Base-by-base conservation (phyloP, 371 early-diverging fungal genomes). In the Zychaea mexicana region DNA sequence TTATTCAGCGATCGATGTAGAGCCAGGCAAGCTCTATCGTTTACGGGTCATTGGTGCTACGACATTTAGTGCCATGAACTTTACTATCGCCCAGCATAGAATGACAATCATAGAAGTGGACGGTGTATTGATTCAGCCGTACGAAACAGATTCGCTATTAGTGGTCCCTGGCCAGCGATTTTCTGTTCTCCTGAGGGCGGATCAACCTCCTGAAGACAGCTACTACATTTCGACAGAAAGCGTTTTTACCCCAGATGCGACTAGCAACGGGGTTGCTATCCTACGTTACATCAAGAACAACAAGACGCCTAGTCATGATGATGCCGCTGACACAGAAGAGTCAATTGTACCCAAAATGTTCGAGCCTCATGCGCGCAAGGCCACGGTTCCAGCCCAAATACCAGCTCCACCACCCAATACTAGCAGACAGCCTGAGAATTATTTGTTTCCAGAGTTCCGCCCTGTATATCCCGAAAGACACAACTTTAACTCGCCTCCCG, bases 71-170 rank as follows among this genome's bases (percentile, higher is more conserved):
- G 65, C 72, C 6, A 33, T 79, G 8, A 71, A 71, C 27, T 49
- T 80, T 17, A 66, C 69, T n/a, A 76, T 83, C 52, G 73, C 73
- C 5, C 49, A 66, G 0, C 83, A 82, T 45, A 71, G 61, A 12
- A 69, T 82, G 73, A 82, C 83, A 0, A 54, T 81, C n/a, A 81
- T 81, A 31, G 81, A 81, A 60, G 73, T 77, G 0, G 82, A 82
- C 46, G 82, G 82, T n/a, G 68, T 32, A 3, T 46, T 56, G 24
- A 33, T 70, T 15, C 49, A 66, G 24, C 65, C 65, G 13, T 67
- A 55, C 27, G 17, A 62, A 57, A 61, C 57, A 8, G 12, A 56
- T 1, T 66, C 53, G 42, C 52, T 60, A 33, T 15, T 67, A 63
- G 57, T 71, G 2, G 32, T 65, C 12, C 31, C 72, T 38, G 72